These are phyloP conservation scores for Dunaliella primolecta DNA, from an alignment of 139 green algal genomes.

Conservation along the genomic window DNA sequence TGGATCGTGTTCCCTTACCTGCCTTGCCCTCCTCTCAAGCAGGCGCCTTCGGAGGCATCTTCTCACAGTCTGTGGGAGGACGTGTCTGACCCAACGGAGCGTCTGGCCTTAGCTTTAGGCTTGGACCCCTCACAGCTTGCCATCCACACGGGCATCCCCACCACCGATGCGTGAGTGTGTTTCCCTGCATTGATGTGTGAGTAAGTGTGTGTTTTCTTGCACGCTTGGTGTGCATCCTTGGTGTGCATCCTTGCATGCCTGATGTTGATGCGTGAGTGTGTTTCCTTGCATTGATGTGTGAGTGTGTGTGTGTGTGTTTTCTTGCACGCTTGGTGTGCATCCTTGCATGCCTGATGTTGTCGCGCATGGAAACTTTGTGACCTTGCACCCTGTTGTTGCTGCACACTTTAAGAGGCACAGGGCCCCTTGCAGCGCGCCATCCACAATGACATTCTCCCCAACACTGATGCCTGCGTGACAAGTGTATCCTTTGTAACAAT, in stretches of 20 bases:
- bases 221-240: constrained; percentile 11
- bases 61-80: constrained; percentile 34
- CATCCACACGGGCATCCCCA: constrained; percentile 39
- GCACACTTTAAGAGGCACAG: too few relatives aligned
- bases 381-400: neutral
- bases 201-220: neutral
- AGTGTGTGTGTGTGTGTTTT: neutral
- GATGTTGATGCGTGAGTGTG: constrained; percentile 25
- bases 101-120: constrained; percentile 45
- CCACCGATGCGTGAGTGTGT: constrained; percentile 24
- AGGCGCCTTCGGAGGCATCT: neutral
- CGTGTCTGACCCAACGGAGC: constrained; percentile 49
- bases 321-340: constrained; percentile 36
- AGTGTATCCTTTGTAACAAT: too few relatives aligned
- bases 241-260: constrained; percentile 37
- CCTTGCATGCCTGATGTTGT: constrained; percentile 27
- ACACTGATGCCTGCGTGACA: too few relatives aligned
- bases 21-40: too few relatives aligned
- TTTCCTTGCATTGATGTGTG: neutral
- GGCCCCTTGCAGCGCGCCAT: too few relatives aligned
- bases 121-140: constrained; percentile 38
- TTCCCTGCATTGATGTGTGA: neutral
- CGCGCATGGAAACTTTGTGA: neutral
- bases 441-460: too few relatives aligned
- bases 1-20: too few relatives aligned